These are phyloP conservation scores for Vitrella brassicaformis DNA, from an alignment of 73 alveolate species.

Conservation along the genomic window DNA sequence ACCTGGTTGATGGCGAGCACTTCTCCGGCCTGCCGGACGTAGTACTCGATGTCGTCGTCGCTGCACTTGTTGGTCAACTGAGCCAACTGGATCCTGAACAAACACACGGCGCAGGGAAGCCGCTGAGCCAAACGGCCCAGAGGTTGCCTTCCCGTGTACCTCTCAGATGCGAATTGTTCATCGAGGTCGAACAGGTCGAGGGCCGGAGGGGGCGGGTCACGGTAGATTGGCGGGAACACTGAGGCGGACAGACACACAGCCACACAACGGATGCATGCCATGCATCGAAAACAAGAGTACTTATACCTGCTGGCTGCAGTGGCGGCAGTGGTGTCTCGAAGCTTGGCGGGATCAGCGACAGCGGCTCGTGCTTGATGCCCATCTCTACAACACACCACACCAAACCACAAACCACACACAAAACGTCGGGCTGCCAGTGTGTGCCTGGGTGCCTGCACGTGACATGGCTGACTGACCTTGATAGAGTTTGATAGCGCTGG, in stretches of 20 bases:
- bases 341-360: conserved; percentile 90
- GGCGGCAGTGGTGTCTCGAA: conserved; percentile 91
- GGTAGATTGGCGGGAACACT: conserved; percentile 89
- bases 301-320: conserved; percentile 26
- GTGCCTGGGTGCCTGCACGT: too few species aligned
- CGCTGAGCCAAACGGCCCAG: background rate
- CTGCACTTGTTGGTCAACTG: conserved; percentile 38
- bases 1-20: background rate
- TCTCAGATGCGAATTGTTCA: conserved; percentile 90
- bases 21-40: conserved; percentile 16
- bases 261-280: background rate
- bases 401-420: too few species aligned
- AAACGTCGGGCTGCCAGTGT: too few species aligned
- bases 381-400: conserved; percentile 3
- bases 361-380: conserved; percentile 43
- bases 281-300: background rate
- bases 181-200: conserved; percentile 92
- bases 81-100: conserved; percentile 15
- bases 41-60: conserved; percentile 28
- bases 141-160: conserved; percentile 16
- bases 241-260: conserved; percentile 34
- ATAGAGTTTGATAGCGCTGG: conserved; percentile 69
- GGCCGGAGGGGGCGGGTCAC: conserved; percentile 89
- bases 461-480: conserved; percentile 13
- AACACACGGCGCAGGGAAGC: background rate